Conservation (phyloP, 179 eudicot species). For the Kewa caespitosa region DNA sequence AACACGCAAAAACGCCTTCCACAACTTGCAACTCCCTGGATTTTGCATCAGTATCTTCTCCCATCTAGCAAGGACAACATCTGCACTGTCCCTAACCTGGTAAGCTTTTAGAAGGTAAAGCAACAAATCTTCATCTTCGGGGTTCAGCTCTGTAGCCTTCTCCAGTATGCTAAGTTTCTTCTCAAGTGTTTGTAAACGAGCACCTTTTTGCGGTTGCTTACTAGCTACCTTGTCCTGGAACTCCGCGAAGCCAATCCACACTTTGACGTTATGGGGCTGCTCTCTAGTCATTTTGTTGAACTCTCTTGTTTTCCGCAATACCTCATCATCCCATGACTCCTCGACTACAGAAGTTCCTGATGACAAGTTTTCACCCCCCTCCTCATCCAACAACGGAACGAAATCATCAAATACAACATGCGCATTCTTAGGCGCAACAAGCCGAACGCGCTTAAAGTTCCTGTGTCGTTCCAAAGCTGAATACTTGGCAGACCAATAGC, state of each 20-base stretch:
- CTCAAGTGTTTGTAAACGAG: constrained; percentile 90
- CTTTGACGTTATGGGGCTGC: constrained; percentile 66
- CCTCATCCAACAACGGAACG: constrained; percentile 55
- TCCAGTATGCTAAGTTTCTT: constrained; percentile 96
- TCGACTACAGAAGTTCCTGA: constrained; percentile 41
- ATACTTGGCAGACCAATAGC: constrained; percentile 87
- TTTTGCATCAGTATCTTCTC: constrained; percentile 73
- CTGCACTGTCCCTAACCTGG: constrained; percentile 65
- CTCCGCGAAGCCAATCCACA: constrained; percentile 80
- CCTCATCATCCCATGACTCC: constrained; percentile 98
- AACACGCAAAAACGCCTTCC: constrained; percentile 78
- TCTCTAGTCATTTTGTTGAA: constrained; percentile 88
- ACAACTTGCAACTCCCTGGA: constrained; percentile 75
- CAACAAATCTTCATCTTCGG: constrained; percentile 78
- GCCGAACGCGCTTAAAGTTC: constrained; percentile 64
- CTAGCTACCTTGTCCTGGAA: constrained; percentile 92
- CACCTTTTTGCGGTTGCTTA: constrained; percentile 88
- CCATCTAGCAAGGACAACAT: constrained; percentile 78
- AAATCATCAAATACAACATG: constrained; percentile 39
- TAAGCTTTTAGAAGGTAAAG: constrained; percentile 74
- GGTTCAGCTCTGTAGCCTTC: constrained; percentile 86
- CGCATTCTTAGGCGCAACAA: constrained; percentile 41
- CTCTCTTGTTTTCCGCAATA: constrained; percentile 80
- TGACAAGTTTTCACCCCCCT: constrained; percentile 26
- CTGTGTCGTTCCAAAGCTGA: constrained; percentile 71